phyloP scores from a whole-genome alignment of 2,329 filamentous ascomycete species.

The Seiridium unicorne region DNA sequence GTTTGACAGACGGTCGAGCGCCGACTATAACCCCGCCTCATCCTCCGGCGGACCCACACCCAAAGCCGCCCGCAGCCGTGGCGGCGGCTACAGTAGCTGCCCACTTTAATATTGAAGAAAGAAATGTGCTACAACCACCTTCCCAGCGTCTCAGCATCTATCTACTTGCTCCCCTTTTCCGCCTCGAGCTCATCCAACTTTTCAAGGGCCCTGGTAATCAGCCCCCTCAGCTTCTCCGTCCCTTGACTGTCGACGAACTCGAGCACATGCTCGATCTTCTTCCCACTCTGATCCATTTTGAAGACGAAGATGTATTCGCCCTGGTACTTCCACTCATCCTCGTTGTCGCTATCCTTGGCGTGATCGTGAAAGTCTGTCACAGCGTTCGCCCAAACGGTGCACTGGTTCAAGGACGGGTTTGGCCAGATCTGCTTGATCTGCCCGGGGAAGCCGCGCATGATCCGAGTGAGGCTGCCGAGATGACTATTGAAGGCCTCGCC shows the following conservation, averaged over 20 bases:
- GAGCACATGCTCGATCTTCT: constrained; percentile 23
- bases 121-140: no score
- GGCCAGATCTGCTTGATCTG: constrained; percentile 14
- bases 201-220: constrained; percentile 7
- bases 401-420: constrained; percentile 17
- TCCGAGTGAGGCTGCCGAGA: not conserved
- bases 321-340: constrained; percentile 23
- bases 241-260: constrained; percentile 31
- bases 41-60: not conserved
- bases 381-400: constrained; percentile 26
- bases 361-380: constrained; percentile 22
- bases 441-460: constrained; percentile 19
- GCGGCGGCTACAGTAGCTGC: not conserved
- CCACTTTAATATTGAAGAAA: no score
- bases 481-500: not conserved
- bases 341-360: constrained; percentile 17
- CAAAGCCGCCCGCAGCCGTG: not conserved
- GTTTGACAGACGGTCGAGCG: not conserved
- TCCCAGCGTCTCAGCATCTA: not conserved
- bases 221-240: constrained; percentile 1
- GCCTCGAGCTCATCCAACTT: constrained; percentile 2
- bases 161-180: not conserved
- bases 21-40: not conserved
- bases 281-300: constrained; percentile 23
- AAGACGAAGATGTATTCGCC: constrained; percentile 32